A percentile compares a stretch with the other conserved stretches of the same genome.
Conservation (phyloP, 2,329 filamentous ascomycete species). For the Monosporascus cannonballus region DNA sequence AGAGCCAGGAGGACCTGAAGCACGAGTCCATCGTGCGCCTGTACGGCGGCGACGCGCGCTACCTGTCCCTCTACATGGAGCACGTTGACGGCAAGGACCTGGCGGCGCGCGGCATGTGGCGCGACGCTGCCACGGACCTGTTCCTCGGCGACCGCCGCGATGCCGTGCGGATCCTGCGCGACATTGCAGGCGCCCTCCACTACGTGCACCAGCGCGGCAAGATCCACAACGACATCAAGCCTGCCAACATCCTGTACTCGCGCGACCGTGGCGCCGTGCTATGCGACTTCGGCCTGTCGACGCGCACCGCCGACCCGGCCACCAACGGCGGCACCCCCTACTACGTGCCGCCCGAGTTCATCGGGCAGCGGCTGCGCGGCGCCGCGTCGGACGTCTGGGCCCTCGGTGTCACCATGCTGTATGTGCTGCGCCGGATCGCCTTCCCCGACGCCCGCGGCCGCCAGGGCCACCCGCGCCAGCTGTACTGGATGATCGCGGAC, state of each 20-base stretch:
- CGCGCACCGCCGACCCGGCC: slow-evolving; percentile 37
- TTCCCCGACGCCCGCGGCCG: slow-evolving; percentile 48
- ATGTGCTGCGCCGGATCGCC: slow-evolving; percentile 48
- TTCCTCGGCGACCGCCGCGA: slow-evolving; percentile 46
- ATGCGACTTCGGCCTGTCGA: slow-evolving; percentile 55
- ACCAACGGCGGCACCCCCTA: slow-evolving; percentile 53
- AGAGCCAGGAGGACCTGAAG: slow-evolving; percentile 47
- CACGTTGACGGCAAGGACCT: slow-evolving; percentile 52
- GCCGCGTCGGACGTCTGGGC: slow-evolving; percentile 54
- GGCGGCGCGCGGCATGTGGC: slow-evolving; percentile 43
- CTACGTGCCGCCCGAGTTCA: slow-evolving; percentile 57
- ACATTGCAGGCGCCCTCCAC: slow-evolving; percentile 47
- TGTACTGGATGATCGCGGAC: slow-evolving; percentile 55
- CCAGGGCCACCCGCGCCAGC: slow-evolving; percentile 39
- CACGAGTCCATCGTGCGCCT: slow-evolving; percentile 53
- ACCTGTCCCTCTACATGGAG: slow-evolving; percentile 56
- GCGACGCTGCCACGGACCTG: slow-evolving; percentile 37
- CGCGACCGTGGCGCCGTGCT: slow-evolving; percentile 52
- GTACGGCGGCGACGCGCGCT: slow-evolving; percentile 54
- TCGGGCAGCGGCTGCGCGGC: slow-evolving; percentile 47
- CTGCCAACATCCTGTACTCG: slow-evolving; percentile 55
- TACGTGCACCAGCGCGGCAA: slow-evolving; percentile 49
- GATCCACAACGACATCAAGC: slow-evolving; percentile 59
- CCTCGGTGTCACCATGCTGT: slow-evolving; percentile 55
- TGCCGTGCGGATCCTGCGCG: slow-evolving; percentile 45